These are phyloP conservation scores for Boletellus ananas DNA, from an alignment of 768 basidiomycete species.

Conservation along the genomic window DNA sequence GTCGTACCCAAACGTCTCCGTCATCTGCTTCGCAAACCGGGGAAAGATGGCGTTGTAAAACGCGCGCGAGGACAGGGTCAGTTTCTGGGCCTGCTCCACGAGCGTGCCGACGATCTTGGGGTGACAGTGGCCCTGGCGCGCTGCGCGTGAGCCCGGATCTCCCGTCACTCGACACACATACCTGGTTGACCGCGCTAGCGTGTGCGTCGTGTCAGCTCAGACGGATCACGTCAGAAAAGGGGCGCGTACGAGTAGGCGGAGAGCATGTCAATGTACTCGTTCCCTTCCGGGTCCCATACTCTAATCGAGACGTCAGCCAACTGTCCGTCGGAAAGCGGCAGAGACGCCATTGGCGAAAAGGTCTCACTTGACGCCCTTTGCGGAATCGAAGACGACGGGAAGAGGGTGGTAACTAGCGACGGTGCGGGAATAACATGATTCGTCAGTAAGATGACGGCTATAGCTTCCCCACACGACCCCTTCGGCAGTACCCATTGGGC, in stretches of 20 bases:
- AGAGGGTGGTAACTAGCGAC: conserved; percentile 87
- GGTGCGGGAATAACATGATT: conserved; percentile 40
- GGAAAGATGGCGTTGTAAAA: conserved; percentile 95
- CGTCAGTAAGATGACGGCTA: conserved; percentile 27
- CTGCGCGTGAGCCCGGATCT: conserved; percentile 11
- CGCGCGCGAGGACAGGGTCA: conserved; percentile 92
- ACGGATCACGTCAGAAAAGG: not conserved
- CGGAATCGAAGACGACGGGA: conserved; percentile 90
- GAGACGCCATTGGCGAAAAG: conserved; percentile 32
- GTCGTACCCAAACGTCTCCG: conserved; percentile 83
- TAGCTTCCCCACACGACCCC: conserved; percentile 6
- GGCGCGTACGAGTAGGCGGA: conserved; percentile 88
- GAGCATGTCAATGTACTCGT: conserved; percentile 96
- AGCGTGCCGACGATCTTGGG: conserved; percentile 81
- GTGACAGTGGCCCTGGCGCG: conserved; percentile 79
- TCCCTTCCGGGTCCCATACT: conserved; percentile 94
- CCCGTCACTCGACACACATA: conserved; percentile 26
- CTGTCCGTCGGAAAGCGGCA: not conserved
- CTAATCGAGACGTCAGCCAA: conserved; percentile 30
- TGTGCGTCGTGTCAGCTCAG: conserved; percentile 3
- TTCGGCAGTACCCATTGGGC: conserved; percentile 21
- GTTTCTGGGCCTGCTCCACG: conserved; percentile 77
- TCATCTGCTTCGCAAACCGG: conserved; percentile 81
- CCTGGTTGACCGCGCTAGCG: conserved; percentile 82
- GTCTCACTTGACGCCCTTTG: conserved; percentile 83